Evolutionary conservation across 208 protist genomes (phyloP), one percentile per base, ranked within the genome.

Genomic region (Leishmania mexicana): DNA sequence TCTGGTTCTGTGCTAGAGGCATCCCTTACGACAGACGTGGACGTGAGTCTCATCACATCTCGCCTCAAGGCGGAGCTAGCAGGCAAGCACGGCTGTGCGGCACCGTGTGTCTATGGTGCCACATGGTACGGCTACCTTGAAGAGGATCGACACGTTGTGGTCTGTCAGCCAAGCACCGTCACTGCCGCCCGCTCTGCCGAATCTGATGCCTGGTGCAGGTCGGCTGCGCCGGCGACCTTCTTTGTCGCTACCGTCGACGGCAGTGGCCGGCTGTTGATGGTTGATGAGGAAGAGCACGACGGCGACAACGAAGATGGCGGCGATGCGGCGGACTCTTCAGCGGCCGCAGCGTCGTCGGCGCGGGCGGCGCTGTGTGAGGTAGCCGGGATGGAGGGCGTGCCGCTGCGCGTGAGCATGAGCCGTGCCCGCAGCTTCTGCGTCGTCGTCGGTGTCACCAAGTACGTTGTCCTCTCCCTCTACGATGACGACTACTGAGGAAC

Each of bases 381-480:
- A 4, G 85, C 83, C 10, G 91, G 91, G 0, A 88, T 93, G 80
- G 85, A 84, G 49, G 76, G 68, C 11, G 82, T 75, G 19, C 86
- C 87, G 35, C 79, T 95, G 58, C 84, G 84, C 38, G 87, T 84
- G 42, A 93, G 89, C 42, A 86, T 95, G 42, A 95, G 94, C 78
- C 78, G 85, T 11, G 84, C 83, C 13, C 85, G 92, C 38, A 89
- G 90, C 70, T 97, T 97, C 81, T 84, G 82, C 77, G 94, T 97
- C 6, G 73, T 97, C 13, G 91, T 87, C 31, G 85, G 85, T 13
- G 81, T 87, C 28, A 76, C 92, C 54, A 88, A 89, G 65, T 95
- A 94, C 75, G 76, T 97, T 42, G 89, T 97, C 4, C 45, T 97
- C 35, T 92, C 95, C 67, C 84, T 97, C 28, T 95, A 94, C 83